Evolutionary conservation across 2,329 filamentous ascomycete species (phyloP), one percentile per base, ranked within the genome.

Genomic region (Sporothrix sp.): DNA sequence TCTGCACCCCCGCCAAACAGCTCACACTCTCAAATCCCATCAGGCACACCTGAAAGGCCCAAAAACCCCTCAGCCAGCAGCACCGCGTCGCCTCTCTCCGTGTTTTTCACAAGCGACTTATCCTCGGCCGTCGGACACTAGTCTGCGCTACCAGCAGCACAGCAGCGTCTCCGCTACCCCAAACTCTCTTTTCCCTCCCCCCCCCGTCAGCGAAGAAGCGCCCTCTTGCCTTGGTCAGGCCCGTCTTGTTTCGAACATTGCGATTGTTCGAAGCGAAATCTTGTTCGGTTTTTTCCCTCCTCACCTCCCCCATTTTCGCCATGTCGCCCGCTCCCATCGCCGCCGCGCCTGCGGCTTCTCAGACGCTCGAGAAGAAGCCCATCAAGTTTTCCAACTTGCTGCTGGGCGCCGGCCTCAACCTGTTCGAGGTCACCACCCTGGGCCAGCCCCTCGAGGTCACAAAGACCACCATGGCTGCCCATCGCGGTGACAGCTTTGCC

Each of bases 341-440:
- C 67, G 62, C 65, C 67, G 71, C 66, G 65, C 69, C 71, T 72
- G 67, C 69, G 73, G 68, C 66, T 60, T 68, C 57, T 61, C 69
- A 70, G 57, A 72, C 68, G 70, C 74, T 94, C 68, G 90, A 96
- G 84, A 97, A 97, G 86, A 97, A 97, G 82, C 93, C 93, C 60
- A 81, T 98, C 81, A 97, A 96, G 82, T 97, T 97, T 79, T 95
- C 89, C 76, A 98, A 98, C 75, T 71, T 98, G 79, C 76, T 98
- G 65, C 81, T 96, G 63, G 90, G 90, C 65, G 87, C 87, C 66
- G 87, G 89, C 62, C 80, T 96, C 73, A 96, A 95, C 78, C 75
- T 96, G 80, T 96, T 96, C 70, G 90, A 96, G 82, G 76, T 85
- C 66, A 79, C 75, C 58, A 77, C 76, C 53, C 69, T 77, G 58